Percentiles rank a stretch among this genome's conserved stretches.
Evolutionary conservation across 1,284 basidiomycete species (phyloP).

Genomic region (Leccinum holopus): DNA sequence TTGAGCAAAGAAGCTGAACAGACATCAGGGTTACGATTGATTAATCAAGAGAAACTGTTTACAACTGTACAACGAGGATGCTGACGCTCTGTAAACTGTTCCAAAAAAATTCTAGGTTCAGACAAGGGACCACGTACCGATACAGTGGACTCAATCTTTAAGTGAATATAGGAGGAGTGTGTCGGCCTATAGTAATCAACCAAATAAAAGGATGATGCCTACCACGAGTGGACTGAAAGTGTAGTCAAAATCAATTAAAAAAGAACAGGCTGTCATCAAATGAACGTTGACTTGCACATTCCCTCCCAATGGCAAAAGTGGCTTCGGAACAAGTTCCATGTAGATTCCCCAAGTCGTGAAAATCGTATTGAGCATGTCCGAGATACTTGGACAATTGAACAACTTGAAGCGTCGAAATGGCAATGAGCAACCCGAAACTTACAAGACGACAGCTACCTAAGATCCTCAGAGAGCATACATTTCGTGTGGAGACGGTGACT

Average conservation of each 20-base stretch:
- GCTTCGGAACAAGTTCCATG: slow-evolving; percentile 8
- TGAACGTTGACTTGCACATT: slow-evolving; percentile 8
- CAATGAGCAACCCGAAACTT: background rate
- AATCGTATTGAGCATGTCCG: slow-evolving; percentile 15
- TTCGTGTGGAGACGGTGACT: background rate
- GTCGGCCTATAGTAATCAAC: background rate
- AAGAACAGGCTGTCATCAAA: background rate
- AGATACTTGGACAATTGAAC: slow-evolving; percentile 4
- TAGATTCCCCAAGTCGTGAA: slow-evolving; percentile 16
- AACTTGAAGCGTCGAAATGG: background rate
- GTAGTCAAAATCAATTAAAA: background rate
- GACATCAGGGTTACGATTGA: slow-evolving; percentile 1
- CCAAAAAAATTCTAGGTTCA: background rate
- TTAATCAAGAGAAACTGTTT: background rate
- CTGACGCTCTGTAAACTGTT: slow-evolving; percentile 3
- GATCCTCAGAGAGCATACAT: background rate
- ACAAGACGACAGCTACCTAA: slow-evolving; percentile 15
- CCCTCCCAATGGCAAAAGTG: background rate
- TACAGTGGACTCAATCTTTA: slow-evolving; percentile 17
- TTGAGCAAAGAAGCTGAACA: slow-evolving; percentile 17
- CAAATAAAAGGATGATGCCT: background rate
- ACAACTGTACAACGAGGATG: slow-evolving; percentile 24
- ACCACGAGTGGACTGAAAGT: slow-evolving; percentile 17
- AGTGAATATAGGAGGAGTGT: background rate
- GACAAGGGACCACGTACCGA: slow-evolving; percentile 9